Evolutionary conservation across 2,329 filamentous ascomycete species (phyloP).

Genomic region (Fusarium bulbicola): DNA sequence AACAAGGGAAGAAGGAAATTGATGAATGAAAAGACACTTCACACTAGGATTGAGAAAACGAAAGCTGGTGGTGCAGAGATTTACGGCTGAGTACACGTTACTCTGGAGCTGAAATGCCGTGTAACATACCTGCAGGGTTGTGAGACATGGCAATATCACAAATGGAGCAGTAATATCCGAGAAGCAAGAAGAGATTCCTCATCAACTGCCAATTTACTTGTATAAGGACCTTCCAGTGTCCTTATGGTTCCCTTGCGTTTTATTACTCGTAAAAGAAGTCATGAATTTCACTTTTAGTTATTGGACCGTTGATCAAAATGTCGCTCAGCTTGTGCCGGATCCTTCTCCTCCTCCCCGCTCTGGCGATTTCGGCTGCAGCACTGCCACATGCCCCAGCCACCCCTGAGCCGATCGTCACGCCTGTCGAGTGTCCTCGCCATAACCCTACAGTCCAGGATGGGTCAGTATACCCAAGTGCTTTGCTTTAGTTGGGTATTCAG

Average conservation of each 20-base stretch:
- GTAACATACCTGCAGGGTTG: background rate
- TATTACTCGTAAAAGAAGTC: rapidly evolving
- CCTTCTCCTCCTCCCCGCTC: background rate
- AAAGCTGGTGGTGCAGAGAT: rapidly evolving
- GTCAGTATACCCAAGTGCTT: rapidly evolving
- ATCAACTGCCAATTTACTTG: background rate
- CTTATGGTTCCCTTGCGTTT: rapidly evolving
- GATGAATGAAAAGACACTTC: rapidly evolving
- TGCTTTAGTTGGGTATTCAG: rapidly evolving
- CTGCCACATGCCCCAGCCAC: background rate
- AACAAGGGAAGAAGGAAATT: rapidly evolving
- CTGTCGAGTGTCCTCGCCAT: background rate
- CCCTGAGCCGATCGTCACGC: background rate
- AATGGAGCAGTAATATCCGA: background rate
- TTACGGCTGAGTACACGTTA: background rate
- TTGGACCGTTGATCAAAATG: background rate
- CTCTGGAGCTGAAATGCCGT: background rate
- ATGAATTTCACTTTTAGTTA: too few species aligned
- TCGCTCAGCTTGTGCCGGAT: too few species aligned
- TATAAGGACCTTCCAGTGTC: background rate
- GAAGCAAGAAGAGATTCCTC: background rate
- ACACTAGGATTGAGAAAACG: rapidly evolving
- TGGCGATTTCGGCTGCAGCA: background rate
- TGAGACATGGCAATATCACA: background rate
- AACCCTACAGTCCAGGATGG: background rate